Percentiles rank a stretch among this genome's conserved stretches.
Conservation (phyloP, 2,329 filamentous ascomycete genomes). For the Xylariaceae sp. region DNA sequence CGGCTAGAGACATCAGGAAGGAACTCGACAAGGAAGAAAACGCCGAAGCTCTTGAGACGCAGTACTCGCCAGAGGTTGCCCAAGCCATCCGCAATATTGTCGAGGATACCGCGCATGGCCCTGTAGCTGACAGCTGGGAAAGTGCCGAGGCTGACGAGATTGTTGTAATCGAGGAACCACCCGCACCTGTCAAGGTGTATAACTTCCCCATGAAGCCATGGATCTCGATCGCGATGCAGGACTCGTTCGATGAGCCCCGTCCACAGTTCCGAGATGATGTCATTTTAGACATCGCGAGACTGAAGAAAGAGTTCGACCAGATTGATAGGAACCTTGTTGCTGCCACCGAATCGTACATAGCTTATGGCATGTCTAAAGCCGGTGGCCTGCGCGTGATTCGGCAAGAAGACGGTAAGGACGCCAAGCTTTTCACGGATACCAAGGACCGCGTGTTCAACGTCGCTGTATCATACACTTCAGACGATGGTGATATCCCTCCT, state of each 20-base stretch:
- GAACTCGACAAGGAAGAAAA: conserved; percentile 63
- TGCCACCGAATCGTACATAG: conserved; percentile 88
- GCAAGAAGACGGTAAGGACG: conserved; percentile 90
- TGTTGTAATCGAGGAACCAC: conserved; percentile 69
- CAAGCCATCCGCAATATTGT: conserved; percentile 57
- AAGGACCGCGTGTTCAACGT: conserved; percentile 96
- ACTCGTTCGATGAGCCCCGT: conserved; percentile 58
- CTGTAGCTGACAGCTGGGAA: conserved; percentile 88
- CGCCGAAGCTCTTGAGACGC: conserved; percentile 59
- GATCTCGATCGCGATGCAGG: conserved; percentile 82
- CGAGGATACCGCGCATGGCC: conserved; percentile 64
- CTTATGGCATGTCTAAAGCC: conserved; percentile 92
- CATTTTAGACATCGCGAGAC: conserved; percentile 88
- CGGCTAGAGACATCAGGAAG: conserved; percentile 58
- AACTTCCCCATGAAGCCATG: conserved; percentile 98
- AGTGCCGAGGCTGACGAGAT: conserved; percentile 78
- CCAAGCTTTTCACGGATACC: conserved; percentile 88
- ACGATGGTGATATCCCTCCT: conserved; percentile 61
- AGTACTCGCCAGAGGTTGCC: conserved; percentile 58
- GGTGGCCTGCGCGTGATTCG: conserved; percentile 92
- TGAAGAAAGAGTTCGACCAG: conserved; percentile 98
- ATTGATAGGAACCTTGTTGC: conserved; percentile 92
- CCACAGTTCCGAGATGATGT: conserved; percentile 77
- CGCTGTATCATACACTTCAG: conserved; percentile 74
- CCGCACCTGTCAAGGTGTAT: conserved; percentile 77